Evolutionary conservation across 352 stramenopile species (phyloP), one percentile per base, ranked within the genome.

Genomic region (Thalassiosira ordinaria): DNA sequence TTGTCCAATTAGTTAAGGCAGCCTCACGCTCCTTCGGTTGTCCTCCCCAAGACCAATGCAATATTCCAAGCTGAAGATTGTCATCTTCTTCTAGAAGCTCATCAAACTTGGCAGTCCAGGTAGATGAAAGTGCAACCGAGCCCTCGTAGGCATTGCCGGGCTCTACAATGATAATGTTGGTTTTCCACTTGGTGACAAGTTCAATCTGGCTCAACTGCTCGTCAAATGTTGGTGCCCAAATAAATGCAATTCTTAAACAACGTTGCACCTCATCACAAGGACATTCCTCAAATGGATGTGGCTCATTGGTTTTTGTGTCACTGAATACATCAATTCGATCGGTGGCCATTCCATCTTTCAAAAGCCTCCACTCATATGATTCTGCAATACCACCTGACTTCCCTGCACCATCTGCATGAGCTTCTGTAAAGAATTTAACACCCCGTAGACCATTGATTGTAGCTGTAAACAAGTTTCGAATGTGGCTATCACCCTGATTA

Each of bases 381-480:
- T 65, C 20, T 33, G 57, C 66, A 13, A 78, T 55, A 0, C 75
- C 75, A 18, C 24, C 20, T 31, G 13, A 37, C 37, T 84, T 84
- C 11, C 8, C 49, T 9, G 22, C 63, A 22, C 14, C 27, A 9
- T 26, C 27, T 4, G 66, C 47, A 51, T 84, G 75, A 11, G 52
- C 61, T 33, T 84, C 75, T 13, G 41, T 55, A 47, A 84, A 84
- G 13, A 24, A 53, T 33, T 56, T 13, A 1, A 65, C 24, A 27
- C 67, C 75, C n/a, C 75, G 60, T 20, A 84, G 27, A n/a, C 75
- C 75, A 70, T 74, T 53, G 4, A 84, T 55, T 13, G 75, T 78
- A 29, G 75, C 75, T 26, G 66, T 75, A 33, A 75, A 84, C 3
- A 84, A 31, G 57, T 84, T 84, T 60, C 75, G n/a, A 13, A 84